Conservation (phyloP, 2,329 filamentous ascomycete genomes). For the Ceratocystiopsis sp. region DNA sequence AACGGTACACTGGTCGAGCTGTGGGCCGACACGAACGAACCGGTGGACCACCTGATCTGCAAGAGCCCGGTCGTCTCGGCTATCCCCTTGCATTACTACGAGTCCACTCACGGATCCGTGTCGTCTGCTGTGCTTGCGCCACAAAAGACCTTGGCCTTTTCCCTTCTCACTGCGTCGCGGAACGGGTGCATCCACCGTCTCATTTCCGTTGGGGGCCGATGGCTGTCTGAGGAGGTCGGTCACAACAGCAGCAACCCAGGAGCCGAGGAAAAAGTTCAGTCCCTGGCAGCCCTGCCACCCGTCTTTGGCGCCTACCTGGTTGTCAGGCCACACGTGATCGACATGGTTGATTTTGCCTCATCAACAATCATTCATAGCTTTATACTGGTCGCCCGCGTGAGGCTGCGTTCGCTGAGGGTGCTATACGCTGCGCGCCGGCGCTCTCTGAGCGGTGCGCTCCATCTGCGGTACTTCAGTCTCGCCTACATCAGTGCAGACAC, state of each 20-base stretch:
- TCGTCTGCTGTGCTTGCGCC: background rate
- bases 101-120: background rate
- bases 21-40: constrained; percentile 25
- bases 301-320: constrained; percentile 41
- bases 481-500: constrained; percentile 43
- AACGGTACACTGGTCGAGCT: constrained; percentile 48
- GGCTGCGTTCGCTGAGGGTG: constrained; percentile 40
- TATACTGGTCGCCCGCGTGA: constrained; percentile 33
- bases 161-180: constrained; percentile 31
- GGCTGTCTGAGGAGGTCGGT: constrained; percentile 31
- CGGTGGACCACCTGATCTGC: constrained; percentile 30
- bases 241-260: constrained; percentile 16
- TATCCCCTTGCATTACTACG: constrained; percentile 18
- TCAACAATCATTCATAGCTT: constrained; percentile 45
- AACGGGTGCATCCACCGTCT: constrained; percentile 33
- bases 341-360: constrained; percentile 42
- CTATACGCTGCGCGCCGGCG: constrained; percentile 35
- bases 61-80: constrained; percentile 34
- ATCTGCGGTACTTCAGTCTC: constrained; percentile 45
- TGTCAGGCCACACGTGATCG: constrained; percentile 36
- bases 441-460: constrained; percentile 35
- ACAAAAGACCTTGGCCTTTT: constrained; percentile 9
- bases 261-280: constrained; percentile 29
- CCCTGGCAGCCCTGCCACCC: constrained; percentile 40
- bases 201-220: constrained; percentile 23